Base-by-base conservation (phyloP, 352 stramenopile species). In the Lagenidium sp. region DNA sequence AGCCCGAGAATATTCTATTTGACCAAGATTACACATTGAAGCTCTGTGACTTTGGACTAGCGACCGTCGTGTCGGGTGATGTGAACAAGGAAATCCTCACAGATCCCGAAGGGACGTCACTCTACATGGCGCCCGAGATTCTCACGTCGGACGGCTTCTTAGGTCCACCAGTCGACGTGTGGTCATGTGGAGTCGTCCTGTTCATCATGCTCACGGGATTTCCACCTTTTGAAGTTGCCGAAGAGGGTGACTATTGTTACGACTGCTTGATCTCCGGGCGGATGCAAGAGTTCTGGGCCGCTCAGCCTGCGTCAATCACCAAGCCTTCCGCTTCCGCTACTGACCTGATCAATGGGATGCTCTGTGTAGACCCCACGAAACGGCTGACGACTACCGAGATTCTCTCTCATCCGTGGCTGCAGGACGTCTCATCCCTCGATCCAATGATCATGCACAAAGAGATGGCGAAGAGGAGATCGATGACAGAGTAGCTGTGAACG, bases 21-120 rank as follows among this genome's bases (percentile, higher is more conserved):
- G 80, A 94, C 51, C 55, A 65, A 18, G 56, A 74, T 19, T 83
- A 76, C 51, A 69, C 63, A 7, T 60, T 97, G 49, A 97, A 97
- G 52, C 56, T 98, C 7, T 92, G 81, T 16, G 91, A 98, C 54
- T 97, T 98, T 74, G 91, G 91, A 8, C 63, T 97, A 0, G 88
- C 86, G 10, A 85, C 91, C 30, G 82, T 78, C 43, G 22, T 55
- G 3, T 15, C 25, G 24, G 28, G 28, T 13, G 15, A 54, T 8
- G 65, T 51, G 39, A 42, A 38, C 5, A 59, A 68, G 35, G 32
- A 64, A 1, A 42, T 60, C 37, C 52, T 68, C 16, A 45, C 42
- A 30, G 70, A 88, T 23, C 63, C 87, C 28, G 89, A 80, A 47
- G 86, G 86, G 22, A 95, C 82, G 15, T 57, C 60, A 15, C 59